phyloP scores from a whole-genome alignment of 2,329 filamentous ascomycete species.

The Geosmithia putterillii region DNA sequence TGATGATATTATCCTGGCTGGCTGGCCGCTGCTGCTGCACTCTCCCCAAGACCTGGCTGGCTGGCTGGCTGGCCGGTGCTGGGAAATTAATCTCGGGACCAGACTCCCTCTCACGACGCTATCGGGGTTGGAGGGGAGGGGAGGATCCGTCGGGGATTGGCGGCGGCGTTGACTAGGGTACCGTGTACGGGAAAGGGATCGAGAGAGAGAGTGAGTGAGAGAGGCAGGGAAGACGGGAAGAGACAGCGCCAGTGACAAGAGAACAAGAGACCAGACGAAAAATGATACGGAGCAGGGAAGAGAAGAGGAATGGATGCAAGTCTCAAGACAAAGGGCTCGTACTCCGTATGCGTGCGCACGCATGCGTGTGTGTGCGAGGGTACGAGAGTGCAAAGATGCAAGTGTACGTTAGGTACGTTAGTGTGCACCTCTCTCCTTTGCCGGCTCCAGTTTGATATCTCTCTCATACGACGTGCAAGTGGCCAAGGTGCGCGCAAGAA shows the following conservation, averaged over 20 bases:
- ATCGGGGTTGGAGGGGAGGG: neutral
- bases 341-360: neutral
- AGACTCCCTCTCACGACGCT: neutral
- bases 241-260: neutral
- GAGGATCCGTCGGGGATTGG: neutral
- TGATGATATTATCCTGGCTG: neutral
- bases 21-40: neutral
- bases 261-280: neutral
- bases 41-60: too few relatives aligned
- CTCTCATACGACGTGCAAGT: too few relatives aligned
- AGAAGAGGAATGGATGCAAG: neutral
- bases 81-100: neutral
- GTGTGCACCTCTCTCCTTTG: too few relatives aligned
- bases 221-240: neutral
- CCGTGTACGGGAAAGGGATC: neutral
- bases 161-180: neutral
- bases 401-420: too few relatives aligned
- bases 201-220: neutral
- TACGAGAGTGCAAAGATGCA: too few relatives aligned
- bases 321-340: too few relatives aligned
- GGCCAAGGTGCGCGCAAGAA: too few relatives aligned
- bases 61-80: too few relatives aligned
- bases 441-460: too few relatives aligned
- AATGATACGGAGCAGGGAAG: too few relatives aligned
- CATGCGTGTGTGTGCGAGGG: too few relatives aligned